Base-by-base conservation (phyloP, 495 filamentous ascomycete species). In the Cercophora scortea region DNA sequence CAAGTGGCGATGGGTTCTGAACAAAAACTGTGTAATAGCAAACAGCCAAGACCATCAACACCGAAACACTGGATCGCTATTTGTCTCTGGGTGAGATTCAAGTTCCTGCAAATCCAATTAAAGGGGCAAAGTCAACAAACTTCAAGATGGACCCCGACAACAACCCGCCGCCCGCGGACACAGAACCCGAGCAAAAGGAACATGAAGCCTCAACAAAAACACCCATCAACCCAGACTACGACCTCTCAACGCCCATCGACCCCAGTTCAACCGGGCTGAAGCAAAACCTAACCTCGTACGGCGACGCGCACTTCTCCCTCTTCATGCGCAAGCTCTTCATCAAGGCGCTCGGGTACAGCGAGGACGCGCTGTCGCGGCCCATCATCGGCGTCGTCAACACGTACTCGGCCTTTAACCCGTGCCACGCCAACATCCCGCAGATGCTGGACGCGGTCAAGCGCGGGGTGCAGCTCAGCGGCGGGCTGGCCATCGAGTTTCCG, bases 311-410 rank as follows among this genome's bases (percentile, higher is more conserved):
- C 61, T 87, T 87, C 67, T 83, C 80, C 4, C 75, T 86, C 1
- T 87, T 87, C 53, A 74, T 87, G 17, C 75, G 83, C 15, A 86
- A 86, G 59, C 82, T 80, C 25, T 87, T 86, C 61, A 85, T 87
- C 67, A 87, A 87, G 59, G 80, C 82, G 1, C 67, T 85, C 0
- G 83, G 83, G 10, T 86, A 84, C 67, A 77, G 76, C 47, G 83
- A 86, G 59, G 82, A 84, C 53, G 78, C 83, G 0, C 77, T 86
- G 16, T 80, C 79, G 0, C 70, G 81, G 1, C 82, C 83, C 2
- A 82, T 86, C 49, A 71, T 87, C 19, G 83, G 82, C 17, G 78
- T 87, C 53, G 78, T 83, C 64, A 84, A 86, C 65, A 86, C 83
- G 0, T 77, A 73, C 55, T 87, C 83, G 0, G 70, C 71, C 25